phyloP scores from a whole-genome alignment of 148 eudicot genomes.

The Oxyria digyna region DNA sequence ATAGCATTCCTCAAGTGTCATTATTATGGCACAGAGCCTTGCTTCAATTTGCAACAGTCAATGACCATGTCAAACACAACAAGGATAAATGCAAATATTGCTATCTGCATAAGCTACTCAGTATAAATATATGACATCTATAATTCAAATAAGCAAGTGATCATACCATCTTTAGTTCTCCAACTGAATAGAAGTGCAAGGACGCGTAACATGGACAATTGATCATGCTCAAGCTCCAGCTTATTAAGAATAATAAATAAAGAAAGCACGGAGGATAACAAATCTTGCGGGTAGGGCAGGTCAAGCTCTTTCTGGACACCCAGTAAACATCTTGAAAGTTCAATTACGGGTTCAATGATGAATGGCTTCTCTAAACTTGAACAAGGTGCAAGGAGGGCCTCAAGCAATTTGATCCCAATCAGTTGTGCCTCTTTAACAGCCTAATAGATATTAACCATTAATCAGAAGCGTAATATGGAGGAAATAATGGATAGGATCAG shows the following conservation, averaged over 20 bases:
- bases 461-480: neutral
- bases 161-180: constrained; percentile 63
- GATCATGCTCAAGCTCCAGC: constrained; percentile 74
- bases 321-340: constrained; percentile 43
- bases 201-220: constrained; percentile 41
- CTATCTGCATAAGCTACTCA: neutral
- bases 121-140: neutral
- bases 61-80: neutral
- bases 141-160: neutral
- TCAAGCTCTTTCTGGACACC: constrained; percentile 63
- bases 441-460: constrained; percentile 23
- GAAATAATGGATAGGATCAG: neutral
- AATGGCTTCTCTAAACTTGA: constrained; percentile 27
- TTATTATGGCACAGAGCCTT: neutral
- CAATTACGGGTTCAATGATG: constrained; percentile 40
- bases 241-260: constrained; percentile 41
- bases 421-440: constrained; percentile 57
- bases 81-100: neutral
- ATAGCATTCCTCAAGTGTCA: too few relatives aligned
- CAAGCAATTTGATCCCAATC: constrained; percentile 49
- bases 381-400: constrained; percentile 35
- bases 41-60: neutral
- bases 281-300: constrained; percentile 44
- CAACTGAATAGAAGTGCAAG: constrained; percentile 47
- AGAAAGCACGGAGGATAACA: constrained; percentile 32